These are phyloP conservation scores for Tetracladium marchalianum DNA, from an alignment of 495 filamentous ascomycete species.

Conservation along the genomic window DNA sequence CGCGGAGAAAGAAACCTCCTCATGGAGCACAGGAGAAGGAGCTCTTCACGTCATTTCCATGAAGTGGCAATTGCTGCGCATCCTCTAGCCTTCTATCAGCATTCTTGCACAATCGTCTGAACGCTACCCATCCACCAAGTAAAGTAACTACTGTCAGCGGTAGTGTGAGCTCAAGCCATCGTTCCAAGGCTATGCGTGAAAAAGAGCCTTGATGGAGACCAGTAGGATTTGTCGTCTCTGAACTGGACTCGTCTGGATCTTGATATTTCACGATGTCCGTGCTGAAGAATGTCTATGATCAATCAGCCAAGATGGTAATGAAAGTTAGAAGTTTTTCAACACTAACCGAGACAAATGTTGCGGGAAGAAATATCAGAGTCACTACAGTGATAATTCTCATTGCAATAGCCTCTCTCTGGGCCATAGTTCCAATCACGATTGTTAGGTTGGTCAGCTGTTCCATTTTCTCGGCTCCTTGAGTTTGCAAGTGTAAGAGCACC, in stretches of 20 bases:
- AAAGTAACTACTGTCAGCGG: conserved; percentile 23
- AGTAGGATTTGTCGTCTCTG: background rate
- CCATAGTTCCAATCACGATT: background rate
- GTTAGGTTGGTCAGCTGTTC: conserved; percentile 24
- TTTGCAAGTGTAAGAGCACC: conserved; percentile 26
- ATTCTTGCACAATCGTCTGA: no score
- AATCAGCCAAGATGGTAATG: conserved; percentile 2
- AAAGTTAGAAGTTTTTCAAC: background rate
- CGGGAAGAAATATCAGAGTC: conserved; percentile 33
- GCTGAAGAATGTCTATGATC: conserved; percentile 32
- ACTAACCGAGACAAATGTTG: conserved; percentile 36
- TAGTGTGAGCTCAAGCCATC: conserved; percentile 34
- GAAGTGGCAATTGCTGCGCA: no score
- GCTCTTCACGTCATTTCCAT: no score
- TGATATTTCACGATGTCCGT: conserved; percentile 37
- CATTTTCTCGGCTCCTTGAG: conserved; percentile 26
- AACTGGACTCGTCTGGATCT: conserved; percentile 1
- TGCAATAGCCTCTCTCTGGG: conserved; percentile 27
- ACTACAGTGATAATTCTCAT: conserved; percentile 33
- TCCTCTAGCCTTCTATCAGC: no score
- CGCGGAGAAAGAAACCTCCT: no score
- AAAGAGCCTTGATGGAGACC: conserved; percentile 17
- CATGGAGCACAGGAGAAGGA: no score
- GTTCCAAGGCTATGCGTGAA: conserved; percentile 25
- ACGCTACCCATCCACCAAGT: no score